Evolutionary conservation across 192 early-diverging fungal species (phyloP).

Genomic region (Helicostylum pulchrum): DNA sequence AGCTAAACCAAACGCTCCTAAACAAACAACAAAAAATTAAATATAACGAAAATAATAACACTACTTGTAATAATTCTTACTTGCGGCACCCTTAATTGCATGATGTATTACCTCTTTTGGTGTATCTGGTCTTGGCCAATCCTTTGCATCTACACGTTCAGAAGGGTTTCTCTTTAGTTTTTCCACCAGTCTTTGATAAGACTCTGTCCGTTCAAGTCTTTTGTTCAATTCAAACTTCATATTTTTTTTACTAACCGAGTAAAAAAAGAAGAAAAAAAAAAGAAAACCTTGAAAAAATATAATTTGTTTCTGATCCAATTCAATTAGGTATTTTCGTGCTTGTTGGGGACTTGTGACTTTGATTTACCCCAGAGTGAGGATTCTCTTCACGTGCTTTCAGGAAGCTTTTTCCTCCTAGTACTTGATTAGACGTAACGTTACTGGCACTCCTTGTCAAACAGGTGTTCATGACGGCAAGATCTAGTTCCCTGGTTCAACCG

Average conservation of each 20-base stretch:
- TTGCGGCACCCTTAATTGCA: conserved; percentile 47
- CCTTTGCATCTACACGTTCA: conserved; percentile 23
- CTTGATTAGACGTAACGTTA: no score
- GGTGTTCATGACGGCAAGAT: no score
- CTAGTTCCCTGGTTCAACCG: no score
- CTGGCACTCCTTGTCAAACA: no score
- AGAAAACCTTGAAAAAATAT: background rate
- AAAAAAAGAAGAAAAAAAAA: conserved; percentile 15
- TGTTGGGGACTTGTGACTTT: conserved; percentile 11
- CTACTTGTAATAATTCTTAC: conserved; percentile 17
- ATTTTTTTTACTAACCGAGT: background rate
- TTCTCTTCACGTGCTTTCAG: no score
- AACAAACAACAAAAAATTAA: background rate
- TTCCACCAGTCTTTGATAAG: conserved; percentile 30
- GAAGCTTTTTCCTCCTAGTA: no score
- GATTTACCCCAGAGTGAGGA: background rate
- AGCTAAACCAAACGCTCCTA: conserved; percentile 50
- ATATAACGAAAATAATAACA: background rate
- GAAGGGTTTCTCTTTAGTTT: conserved; percentile 30
- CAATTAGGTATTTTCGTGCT: background rate
- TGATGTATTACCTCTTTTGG: conserved; percentile 39
- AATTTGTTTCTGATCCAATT: background rate
- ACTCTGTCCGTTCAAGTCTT: conserved; percentile 21
- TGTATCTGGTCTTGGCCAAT: conserved; percentile 30
- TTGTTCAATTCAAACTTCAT: conserved; percentile 2